These are phyloP conservation scores for Hypseocharis bilobata DNA, from an alignment of 441 rosid genomes.

Conservation along the genomic window DNA sequence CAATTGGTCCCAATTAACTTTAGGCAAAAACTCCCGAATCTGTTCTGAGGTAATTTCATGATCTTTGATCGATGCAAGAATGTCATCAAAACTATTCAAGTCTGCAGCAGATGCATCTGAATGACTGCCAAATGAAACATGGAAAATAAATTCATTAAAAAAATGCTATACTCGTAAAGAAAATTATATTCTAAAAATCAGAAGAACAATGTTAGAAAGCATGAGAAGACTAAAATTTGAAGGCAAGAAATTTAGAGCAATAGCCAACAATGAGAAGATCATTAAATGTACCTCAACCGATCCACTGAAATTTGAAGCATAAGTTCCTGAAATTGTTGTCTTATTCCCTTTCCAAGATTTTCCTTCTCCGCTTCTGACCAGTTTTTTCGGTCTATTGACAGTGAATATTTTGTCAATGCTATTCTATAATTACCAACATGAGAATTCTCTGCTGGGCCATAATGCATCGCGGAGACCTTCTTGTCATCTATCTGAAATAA, in stretches of 20 bases:
- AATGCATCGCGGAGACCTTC: slow-evolving; percentile 34
- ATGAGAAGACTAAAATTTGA: neutral
- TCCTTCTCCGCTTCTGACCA: slow-evolving; percentile 64
- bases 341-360: slow-evolving; percentile 64
- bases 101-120: slow-evolving; percentile 37
- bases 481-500: slow-evolving; percentile 49
- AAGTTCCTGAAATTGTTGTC: slow-evolving; percentile 68
- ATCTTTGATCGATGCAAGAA: slow-evolving; percentile 48
- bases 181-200: neutral
- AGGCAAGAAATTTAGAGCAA: neutral
- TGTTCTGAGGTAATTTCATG: slow-evolving; percentile 68
- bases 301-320: slow-evolving; percentile 48
- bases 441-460: slow-evolving; percentile 68
- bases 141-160: neutral
- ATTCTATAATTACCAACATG: slow-evolving; percentile 47
- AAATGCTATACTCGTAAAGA: slow-evolving; percentile 5
- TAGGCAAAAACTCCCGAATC: slow-evolving; percentile 66
- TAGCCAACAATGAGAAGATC: slow-evolving; percentile 10
- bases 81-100: slow-evolving; percentile 34
- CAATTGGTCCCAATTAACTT: slow-evolving; percentile 71
- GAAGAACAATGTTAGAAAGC: neutral
- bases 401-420: slow-evolving; percentile 49
- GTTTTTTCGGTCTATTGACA: slow-evolving; percentile 38
- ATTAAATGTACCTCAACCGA: slow-evolving; percentile 35
- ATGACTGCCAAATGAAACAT: slow-evolving; percentile 36